A percentile compares a stretch with the other conserved stretches of the same genome.
phyloP scores from a whole-genome alignment of 306 rosid species.

The Prosopis cineraria region DNA sequence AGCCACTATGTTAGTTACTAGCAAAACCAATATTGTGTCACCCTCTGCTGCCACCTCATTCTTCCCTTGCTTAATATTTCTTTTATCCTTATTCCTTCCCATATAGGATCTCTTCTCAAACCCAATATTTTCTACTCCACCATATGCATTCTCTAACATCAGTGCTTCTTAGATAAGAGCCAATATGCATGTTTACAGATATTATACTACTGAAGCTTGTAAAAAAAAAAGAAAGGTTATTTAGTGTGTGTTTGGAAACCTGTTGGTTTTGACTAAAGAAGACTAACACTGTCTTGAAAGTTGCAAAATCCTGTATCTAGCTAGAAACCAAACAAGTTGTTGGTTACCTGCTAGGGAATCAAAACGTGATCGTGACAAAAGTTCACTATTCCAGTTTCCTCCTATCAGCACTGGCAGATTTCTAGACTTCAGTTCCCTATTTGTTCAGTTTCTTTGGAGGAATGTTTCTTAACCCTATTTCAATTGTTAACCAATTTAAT shows the following conservation, averaged over 20 bases:
- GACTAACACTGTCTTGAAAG: not conserved
- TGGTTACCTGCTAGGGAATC: not conserved
- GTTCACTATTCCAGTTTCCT: not conserved
- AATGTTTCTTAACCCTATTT: not conserved
- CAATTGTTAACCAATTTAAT: not conserved
- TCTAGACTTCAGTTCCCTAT: not conserved
- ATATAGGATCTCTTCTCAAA: not conserved
- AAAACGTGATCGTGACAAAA: not conserved
- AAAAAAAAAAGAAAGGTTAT: constrained; percentile 11
- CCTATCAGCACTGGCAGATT: not conserved
- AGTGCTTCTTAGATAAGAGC: not conserved
- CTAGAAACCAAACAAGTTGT: not conserved
- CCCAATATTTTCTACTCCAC: not conserved
- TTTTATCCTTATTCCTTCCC: not conserved
- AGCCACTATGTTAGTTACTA: not conserved
- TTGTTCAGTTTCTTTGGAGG: not conserved
- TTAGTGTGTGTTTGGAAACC: not conserved
- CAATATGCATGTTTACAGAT: not conserved
- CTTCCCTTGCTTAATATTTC: not conserved
- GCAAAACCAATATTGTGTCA: not conserved
- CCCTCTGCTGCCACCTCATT: not conserved
- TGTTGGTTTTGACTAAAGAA: not conserved
- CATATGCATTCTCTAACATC: not conserved
- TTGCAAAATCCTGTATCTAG: not conserved
- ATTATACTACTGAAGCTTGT: not conserved